A percentile compares a stretch with the other conserved stretches of the same genome.
phyloP scores from a whole-genome alignment of 108 stramenopile species.

The Epithemia pelagica region DNA sequence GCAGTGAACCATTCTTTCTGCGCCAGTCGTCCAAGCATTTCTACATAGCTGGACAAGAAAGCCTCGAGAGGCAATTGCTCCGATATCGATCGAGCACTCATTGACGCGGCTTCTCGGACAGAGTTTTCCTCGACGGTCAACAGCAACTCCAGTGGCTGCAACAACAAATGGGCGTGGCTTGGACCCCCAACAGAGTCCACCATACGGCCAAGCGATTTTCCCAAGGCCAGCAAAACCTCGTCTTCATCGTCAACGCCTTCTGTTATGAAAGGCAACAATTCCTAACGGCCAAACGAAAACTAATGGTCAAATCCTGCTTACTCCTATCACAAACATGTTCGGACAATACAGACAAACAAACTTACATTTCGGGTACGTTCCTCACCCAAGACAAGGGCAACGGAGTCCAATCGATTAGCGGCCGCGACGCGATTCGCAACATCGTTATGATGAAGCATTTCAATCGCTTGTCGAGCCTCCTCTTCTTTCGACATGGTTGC shows the following conservation, averaged over 20 bases:
- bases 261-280: conserved; percentile 75
- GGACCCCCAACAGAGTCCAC: conserved; percentile 62
- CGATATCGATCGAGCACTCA: conserved; percentile 36
- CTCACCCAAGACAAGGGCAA: conserved; percentile 62
- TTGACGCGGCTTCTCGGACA: conserved; percentile 73
- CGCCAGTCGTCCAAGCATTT: conserved; percentile 79
- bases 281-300: too few species aligned
- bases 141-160: conserved; percentile 86
- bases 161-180: conserved; percentile 41
- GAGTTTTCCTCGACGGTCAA: conserved; percentile 77
- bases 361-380: conserved; percentile 66
- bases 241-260: conserved; percentile 86
- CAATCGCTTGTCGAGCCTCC: conserved; percentile 73
- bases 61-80: conserved; percentile 41
- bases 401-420: conserved; percentile 48
- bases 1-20: conserved; percentile 97
- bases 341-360: too few species aligned
- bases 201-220: conserved; percentile 55
- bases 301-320: too few species aligned
- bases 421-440: conserved; percentile 59
- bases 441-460: conserved; percentile 72
- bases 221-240: conserved; percentile 68
- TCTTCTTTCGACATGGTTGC: conserved; percentile 46
- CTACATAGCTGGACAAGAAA: conserved; percentile 57
- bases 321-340: background rate